These are phyloP conservation scores for Sporothrix sp. DNA, from an alignment of 2,329 filamentous ascomycete genomes.

Conservation along the genomic window DNA sequence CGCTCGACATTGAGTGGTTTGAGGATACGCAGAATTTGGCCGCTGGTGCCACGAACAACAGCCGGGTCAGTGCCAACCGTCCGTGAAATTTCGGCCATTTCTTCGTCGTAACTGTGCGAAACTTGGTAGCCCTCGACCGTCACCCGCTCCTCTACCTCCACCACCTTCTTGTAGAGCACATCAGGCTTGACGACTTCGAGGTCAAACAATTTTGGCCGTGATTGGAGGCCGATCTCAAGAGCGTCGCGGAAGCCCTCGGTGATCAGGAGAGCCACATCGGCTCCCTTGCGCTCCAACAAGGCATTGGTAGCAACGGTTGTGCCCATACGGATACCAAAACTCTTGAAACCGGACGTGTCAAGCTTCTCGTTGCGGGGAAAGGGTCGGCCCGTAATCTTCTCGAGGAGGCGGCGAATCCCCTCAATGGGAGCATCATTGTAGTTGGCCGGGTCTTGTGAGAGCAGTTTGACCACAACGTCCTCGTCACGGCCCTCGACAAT, in stretches of 20 bases:
- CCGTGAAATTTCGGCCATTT: conserved; percentile 59
- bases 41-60: conserved; percentile 37
- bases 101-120: conserved; percentile 31
- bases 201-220: conserved; percentile 84
- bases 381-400: conserved; percentile 33
- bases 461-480: conserved; percentile 43
- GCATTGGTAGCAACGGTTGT: conserved; percentile 94
- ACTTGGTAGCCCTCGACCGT: conserved; percentile 55
- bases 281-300: conserved; percentile 78
- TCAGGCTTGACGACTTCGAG: conserved; percentile 78
- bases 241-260: conserved; percentile 85
- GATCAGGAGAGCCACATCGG: conserved; percentile 76
- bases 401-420: conserved; percentile 47
- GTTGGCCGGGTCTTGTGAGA: conserved; percentile 59
- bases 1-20: conserved; percentile 46
- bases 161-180: conserved; percentile 70
- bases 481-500: conserved; percentile 26
- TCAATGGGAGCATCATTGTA: conserved; percentile 62
- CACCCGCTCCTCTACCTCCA: conserved; percentile 83
- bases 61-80: conserved; percentile 27
- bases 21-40: conserved; percentile 36
- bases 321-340: conserved; percentile 60
- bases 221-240: conserved; percentile 82
- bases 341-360: background rate
- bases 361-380: conserved; percentile 52